Conservation (phyloP, 192 early-diverging fungal species). For the Coemansia sp. region DNA sequence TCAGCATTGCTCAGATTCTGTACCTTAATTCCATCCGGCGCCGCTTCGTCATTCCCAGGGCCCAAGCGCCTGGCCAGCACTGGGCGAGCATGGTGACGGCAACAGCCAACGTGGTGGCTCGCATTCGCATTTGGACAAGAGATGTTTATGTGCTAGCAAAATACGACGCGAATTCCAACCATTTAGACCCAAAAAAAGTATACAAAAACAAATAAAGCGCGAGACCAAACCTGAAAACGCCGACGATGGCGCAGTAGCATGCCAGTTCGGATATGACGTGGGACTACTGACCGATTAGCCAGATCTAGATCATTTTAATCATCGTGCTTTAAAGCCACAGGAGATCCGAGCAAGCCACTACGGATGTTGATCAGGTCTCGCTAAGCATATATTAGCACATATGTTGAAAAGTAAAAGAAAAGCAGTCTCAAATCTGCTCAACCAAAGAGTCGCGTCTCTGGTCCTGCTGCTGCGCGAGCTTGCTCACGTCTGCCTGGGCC, state of each 20-base stretch:
- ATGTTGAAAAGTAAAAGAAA: neutral
- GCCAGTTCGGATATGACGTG: neutral
- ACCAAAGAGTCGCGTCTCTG: constrained; percentile 25
- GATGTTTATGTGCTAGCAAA: neutral
- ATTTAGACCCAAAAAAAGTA: neutral
- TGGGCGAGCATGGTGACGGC: constrained; percentile 12
- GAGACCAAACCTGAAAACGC: neutral
- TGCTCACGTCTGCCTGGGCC: constrained; percentile 7
- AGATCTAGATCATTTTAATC: neutral
- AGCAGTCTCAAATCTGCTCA: constrained; percentile 4
- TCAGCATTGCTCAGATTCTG: neutral
- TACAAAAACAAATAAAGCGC: neutral
- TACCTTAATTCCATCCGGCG: constrained; percentile 39
- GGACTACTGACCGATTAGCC: neutral
- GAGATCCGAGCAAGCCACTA: neutral
- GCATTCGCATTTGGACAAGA: constrained; percentile 20
- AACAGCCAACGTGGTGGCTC: constrained; percentile 1
- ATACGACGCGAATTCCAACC: neutral
- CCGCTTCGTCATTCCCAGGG: constrained; percentile 36
- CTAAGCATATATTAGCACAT: neutral
- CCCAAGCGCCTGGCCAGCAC: constrained; percentile 14
- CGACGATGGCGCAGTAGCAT: neutral
- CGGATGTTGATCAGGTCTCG: neutral
- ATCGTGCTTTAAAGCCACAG: neutral
- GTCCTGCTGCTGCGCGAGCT: constrained; percentile 25